Conservation (phyloP, 164 flowering plant genomes). For the Kalanchoe fedtschenkoi region DNA sequence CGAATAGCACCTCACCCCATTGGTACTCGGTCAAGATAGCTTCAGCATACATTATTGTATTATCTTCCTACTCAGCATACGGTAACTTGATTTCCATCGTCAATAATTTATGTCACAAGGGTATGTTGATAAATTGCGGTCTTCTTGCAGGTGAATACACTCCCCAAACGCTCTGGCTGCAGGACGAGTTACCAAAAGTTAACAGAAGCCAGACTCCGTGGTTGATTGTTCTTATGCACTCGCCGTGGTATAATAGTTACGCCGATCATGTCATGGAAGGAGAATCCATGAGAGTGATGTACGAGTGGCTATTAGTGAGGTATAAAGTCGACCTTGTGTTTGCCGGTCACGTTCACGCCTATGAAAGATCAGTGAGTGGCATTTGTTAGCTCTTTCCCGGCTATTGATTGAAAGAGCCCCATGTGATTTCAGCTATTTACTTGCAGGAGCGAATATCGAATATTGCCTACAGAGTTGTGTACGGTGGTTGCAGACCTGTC, state of each 20-base stretch:
- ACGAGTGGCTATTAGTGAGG: neutral
- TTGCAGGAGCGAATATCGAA: conserved; percentile 7
- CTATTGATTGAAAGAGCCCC: too few relatives aligned
- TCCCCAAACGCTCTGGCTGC: conserved; percentile 7
- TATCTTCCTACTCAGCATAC: conserved; percentile 6
- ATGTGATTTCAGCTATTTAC: neutral
- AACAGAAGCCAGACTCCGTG: conserved; percentile 6
- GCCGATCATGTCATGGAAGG: conserved; percentile 7
- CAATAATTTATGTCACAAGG: neutral
- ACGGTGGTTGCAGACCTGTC: neutral
- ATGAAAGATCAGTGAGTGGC: conserved; percentile 2
- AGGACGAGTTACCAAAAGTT: conserved; percentile 3
- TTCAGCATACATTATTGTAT: conserved; percentile 8
- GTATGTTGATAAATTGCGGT: neutral
- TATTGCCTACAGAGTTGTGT: neutral
- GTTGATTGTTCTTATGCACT: conserved; percentile 8
- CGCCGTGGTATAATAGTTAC: conserved; percentile 5
- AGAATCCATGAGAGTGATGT: conserved; percentile 9
- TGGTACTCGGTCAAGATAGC: conserved; percentile 9
- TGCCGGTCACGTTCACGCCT: conserved; percentile 6
- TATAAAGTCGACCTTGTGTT: conserved; percentile 7
- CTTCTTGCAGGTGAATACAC: neutral
- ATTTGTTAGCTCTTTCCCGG: too few relatives aligned
- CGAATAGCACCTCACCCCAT: conserved; percentile 6
- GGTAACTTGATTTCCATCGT: neutral